Conservation (phyloP, 2,329 filamentous ascomycete genomes). For the Sordariomycetes sp. region DNA sequence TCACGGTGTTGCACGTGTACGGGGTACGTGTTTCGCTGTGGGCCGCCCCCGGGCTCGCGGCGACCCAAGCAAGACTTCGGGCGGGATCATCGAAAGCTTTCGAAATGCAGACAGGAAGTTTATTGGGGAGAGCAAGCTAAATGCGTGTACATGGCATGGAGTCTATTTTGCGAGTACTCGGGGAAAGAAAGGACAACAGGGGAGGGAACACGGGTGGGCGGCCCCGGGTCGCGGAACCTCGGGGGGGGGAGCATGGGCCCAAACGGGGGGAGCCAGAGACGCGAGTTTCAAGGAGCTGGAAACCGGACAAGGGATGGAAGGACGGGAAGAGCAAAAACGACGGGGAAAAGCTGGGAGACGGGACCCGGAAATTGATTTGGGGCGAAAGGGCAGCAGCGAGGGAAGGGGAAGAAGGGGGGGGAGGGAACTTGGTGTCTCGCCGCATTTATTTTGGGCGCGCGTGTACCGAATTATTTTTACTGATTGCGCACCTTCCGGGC, state of each 20-base stretch:
- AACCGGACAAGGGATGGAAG: background rate
- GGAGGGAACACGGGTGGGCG: background rate
- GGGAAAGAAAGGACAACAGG: background rate
- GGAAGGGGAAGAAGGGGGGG: background rate
- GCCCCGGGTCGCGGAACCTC: background rate
- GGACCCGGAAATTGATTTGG: background rate
- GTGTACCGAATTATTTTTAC: constrained; percentile 22
- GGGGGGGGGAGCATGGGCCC: background rate
- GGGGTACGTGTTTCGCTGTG: background rate
- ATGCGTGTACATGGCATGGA: background rate
- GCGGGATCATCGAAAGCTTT: background rate
- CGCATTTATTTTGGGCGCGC: background rate
- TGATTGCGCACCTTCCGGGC: constrained; percentile 43
- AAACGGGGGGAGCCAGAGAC: background rate
- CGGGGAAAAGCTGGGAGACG: background rate
- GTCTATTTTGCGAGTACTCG: background rate
- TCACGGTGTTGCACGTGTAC: background rate
- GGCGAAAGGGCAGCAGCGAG: background rate
- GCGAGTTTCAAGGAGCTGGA: background rate
- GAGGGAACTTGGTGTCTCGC: background rate
- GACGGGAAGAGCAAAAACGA: background rate
- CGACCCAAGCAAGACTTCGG: too few relatives aligned
- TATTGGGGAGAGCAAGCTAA: background rate
- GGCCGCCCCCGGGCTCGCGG: background rate
- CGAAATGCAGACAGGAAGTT: background rate